These are phyloP conservation scores for Jamesozyma gamospora DNA, from an alignment of 805 yeast species.

Conservation along the genomic window DNA sequence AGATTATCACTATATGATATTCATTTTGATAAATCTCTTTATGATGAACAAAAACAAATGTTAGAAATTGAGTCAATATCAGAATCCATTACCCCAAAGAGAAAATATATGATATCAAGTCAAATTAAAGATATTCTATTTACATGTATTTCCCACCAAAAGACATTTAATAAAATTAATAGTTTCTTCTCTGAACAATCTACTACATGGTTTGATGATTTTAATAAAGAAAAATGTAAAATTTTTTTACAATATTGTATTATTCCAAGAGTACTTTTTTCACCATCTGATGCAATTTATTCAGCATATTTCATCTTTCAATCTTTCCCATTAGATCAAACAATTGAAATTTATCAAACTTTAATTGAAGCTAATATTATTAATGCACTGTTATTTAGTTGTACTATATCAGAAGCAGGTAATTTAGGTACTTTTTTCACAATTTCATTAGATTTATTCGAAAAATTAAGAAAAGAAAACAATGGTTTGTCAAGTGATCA, in stretches of 20 bases:
- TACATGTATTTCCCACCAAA: constrained; percentile 17
- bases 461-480: constrained; percentile 35
- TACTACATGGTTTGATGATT: constrained; percentile 9
- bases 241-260: constrained; percentile 53
- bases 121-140: constrained; percentile 12
- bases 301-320: constrained; percentile 50
- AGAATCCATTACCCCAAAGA: constrained; percentile 9
- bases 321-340: constrained; percentile 35
- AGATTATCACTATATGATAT: constrained; percentile 61
- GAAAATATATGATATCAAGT: constrained; percentile 10
- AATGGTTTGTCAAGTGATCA: constrained; percentile 17
- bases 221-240: constrained; percentile 16
- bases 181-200: constrained; percentile 6
- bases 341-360: constrained; percentile 34
- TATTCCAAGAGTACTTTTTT: constrained; percentile 66
- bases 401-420: constrained; percentile 71
- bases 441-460: constrained; percentile 41
- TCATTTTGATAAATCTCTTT: constrained; percentile 40
- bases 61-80: constrained; percentile 10
- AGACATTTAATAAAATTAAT: constrained; percentile 8
- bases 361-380: constrained; percentile 43
- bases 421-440: constrained; percentile 67
- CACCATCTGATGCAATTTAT: constrained; percentile 75
- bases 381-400: constrained; percentile 52
- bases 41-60: constrained; percentile 34